Evolutionary conservation across 2,329 filamentous ascomycete genomes (phyloP), one percentile per base, ranked within the genome.

Genomic region (Pseudogymnoascus destructans): DNA sequence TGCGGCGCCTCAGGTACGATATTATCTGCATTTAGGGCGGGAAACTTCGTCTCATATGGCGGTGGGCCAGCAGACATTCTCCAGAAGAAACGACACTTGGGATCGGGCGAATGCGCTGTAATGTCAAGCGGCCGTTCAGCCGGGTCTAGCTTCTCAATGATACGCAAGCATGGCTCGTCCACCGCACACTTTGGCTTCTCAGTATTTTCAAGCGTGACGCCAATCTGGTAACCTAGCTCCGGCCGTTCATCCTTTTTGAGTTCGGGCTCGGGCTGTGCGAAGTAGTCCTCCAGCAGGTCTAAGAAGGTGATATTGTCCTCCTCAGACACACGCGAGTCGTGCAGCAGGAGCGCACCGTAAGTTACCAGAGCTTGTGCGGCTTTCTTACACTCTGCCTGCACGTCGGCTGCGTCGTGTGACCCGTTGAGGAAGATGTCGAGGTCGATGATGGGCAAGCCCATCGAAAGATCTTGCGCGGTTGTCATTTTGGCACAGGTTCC

Each of bases 11-110:
- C 72, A 0, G 80, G 80, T 3, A 76, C 73, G 30, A 83, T 73
- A 17, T 83, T 83, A 1, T 70, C 64, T 0, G 79, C 77, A 59
- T 82, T 81, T 15, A 83, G 68, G 0, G 72, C 75, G 0, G 79
- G 79, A 61, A 81, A 83, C 60, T 73, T 65, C 0, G 79, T 81
- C 66, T 74, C 68, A 61, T 79, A 80, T 0, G 79, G 79, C 21
- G 78, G 75, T 57, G 63, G 60, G 64, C 81, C 77, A 9, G 72
- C 75, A 13, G 46, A 52, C 77, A 83, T 80, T 61, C 77, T 71
- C 80, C 80, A 83, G 68, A 83, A 83, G 73, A 83, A 83, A 42
- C 80, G 74, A 64, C 79, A 82, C 69, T 83, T 83, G 36, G 80
- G 80, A 59, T 83, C 80, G 0, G 80, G 80, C 25, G 72, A 66